Evolutionary conservation across 2,329 filamentous ascomycete species (phyloP), one percentile per base, ranked within the genome.

Genomic region (Pestalotiopsis sp.): DNA sequence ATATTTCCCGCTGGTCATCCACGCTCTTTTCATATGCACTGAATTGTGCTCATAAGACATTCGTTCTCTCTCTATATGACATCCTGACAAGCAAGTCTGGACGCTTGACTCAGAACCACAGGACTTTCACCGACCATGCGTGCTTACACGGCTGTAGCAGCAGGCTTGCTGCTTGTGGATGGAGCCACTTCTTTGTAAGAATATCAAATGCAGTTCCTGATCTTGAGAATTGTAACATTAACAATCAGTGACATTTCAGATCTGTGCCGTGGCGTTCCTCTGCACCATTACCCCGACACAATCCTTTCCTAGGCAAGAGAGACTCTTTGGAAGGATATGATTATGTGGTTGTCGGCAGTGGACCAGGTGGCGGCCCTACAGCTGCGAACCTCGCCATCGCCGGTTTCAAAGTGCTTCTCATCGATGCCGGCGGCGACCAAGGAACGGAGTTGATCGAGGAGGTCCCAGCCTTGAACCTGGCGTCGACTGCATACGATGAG

Each of bases 391-490:
- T 88, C 38, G 86, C 86, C 11, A 78, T 83, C 38, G 84, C 84
- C 45, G 86, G 86, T 62, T 82, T 84, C 77, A 85, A 82, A 23
- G 85, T 86, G 12, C 80, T 88, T 31, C 80, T 89, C 2, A 82
- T 88, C 41, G 86, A 88, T 72, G 86, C 86, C 20, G 86, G 86
- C 58, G 83, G 85, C 69, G 86, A 89, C 72, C 81, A 85, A 69
- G 82, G 80, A 38, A 56, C 60, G 3, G 72, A 76, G 36, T 75
- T 81, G 68, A 80, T 82, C 69, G 80, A 85, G 71, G 79, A 81
- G 13, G 81, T 87, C 3, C 86, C 87, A n/a, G 84, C 82, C 2
- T 79, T 85, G 68, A 81, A 82, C 23, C 57, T 58, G 7, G 38
- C 52, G 17, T 41, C 81, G 9, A 84, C 82, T 73, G 76, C 79